Conservation (phyloP, 768 basidiomycete species). For the Hydnomerulius pinastri region DNA sequence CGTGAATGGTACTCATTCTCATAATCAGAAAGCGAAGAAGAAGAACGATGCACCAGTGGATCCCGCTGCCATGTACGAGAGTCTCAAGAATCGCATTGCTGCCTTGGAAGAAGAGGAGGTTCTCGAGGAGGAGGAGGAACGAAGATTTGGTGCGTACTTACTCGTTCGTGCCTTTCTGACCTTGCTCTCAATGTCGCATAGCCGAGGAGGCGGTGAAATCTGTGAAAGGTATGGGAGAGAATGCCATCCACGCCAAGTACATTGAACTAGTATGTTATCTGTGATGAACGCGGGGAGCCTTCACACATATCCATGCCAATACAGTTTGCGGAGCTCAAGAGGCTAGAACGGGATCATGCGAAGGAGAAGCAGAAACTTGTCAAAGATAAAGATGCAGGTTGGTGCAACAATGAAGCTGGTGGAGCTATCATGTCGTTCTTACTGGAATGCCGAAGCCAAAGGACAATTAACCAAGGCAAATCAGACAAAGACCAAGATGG, state of each 20-base stretch:
- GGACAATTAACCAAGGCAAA: constrained; percentile 85
- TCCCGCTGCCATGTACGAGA: constrained; percentile 86
- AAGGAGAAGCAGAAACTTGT: constrained; percentile 90
- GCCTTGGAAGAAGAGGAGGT: constrained; percentile 88
- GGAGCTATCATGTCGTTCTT: constrained; percentile 12
- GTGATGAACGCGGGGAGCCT: constrained; percentile 17
- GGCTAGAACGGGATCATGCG: constrained; percentile 83
- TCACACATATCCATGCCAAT: constrained; percentile 25
- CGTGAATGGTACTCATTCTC: constrained; percentile 28
- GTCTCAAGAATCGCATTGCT: constrained; percentile 84
- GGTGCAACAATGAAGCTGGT: constrained; percentile 22
- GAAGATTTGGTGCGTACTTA: constrained; percentile 61
- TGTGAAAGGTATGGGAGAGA: constrained; percentile 81
- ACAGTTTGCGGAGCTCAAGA: constrained; percentile 87
- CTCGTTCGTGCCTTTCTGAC: not conserved
- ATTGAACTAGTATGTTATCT: constrained; percentile 72
- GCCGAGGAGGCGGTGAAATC: constrained; percentile 89
- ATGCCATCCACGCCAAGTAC: constrained; percentile 82
- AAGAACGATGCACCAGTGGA: constrained; percentile 68
- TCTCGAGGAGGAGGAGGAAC: constrained; percentile 85
- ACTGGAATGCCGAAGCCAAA: constrained; percentile 55
- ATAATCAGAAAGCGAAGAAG: constrained; percentile 63
- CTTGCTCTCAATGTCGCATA: constrained; percentile 33
- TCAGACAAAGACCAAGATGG: constrained; percentile 87
- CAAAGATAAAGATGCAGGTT: constrained; percentile 90